phyloP scores from a whole-genome alignment of 2,329 filamentous ascomycete genomes.

The Trichoderma aggressivum region DNA sequence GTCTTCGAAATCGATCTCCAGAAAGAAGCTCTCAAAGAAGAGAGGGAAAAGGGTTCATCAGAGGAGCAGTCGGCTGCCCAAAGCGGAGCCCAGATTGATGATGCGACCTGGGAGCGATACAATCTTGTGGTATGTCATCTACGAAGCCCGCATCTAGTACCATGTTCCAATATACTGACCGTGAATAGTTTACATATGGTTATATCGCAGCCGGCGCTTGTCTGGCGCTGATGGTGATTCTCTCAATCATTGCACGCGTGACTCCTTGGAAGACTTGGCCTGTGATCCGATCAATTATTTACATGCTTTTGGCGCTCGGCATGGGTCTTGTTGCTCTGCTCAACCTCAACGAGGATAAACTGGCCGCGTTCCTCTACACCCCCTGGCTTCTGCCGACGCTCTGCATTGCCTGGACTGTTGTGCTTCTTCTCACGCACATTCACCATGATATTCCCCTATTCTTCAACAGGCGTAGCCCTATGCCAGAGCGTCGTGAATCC shows the following conservation, averaged over 20 bases:
- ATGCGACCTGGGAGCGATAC: conserved; percentile 27
- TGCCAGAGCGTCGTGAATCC: not conserved
- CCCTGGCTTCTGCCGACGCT: conserved; percentile 35
- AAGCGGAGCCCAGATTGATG: conserved; percentile 26
- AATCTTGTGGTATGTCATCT: conserved; percentile 30
- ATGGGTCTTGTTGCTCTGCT: conserved; percentile 29
- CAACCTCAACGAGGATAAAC: conserved; percentile 22
- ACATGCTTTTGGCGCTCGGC: conserved; percentile 30
- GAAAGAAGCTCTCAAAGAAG: not conserved
- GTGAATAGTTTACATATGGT: conserved; percentile 33
- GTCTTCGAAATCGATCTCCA: conserved; percentile 32
- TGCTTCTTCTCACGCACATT: conserved; percentile 35
- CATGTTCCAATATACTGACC: not conserved
- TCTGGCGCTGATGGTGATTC: conserved; percentile 32
- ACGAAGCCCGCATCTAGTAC: no score
- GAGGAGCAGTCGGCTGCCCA: not conserved
- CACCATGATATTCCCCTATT: conserved; percentile 20
- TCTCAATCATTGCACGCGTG: conserved; percentile 32
- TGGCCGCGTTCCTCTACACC: conserved; percentile 26
- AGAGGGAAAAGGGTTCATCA: not conserved
- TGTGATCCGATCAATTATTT: conserved; percentile 30
- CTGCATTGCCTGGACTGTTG: conserved; percentile 33
- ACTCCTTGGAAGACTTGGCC: conserved; percentile 33
- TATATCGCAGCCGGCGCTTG: conserved; percentile 34
- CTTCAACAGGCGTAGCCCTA: conserved; percentile 3